phyloP scores from a whole-genome alignment of 805 yeast genomes.

The Yarrowia divulgata region DNA sequence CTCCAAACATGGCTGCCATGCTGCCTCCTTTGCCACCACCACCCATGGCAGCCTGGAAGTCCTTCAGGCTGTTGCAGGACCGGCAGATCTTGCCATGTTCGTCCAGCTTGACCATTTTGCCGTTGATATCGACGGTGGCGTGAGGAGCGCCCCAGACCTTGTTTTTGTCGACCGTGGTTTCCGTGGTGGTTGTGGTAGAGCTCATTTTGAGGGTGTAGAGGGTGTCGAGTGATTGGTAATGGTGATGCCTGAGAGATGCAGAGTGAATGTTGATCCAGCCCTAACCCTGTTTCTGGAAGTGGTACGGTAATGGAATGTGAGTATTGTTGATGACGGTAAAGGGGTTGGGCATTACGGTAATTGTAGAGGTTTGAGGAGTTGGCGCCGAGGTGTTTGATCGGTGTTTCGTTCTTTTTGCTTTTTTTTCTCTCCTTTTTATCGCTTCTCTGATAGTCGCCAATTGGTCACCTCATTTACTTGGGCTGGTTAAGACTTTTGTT shows the following conservation, averaged over 20 bases:
- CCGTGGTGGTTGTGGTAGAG: not conserved
- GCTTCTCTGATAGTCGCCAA: no score
- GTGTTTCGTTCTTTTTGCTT: no score
- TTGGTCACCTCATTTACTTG: no score
- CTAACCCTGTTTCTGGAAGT: not conserved
- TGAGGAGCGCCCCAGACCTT: conserved; percentile 38
- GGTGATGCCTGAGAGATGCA: not conserved
- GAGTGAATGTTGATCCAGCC: conserved; percentile 2
- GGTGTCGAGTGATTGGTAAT: not conserved
- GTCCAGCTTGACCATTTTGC: conserved; percentile 35
- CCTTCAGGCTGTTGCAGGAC: conserved; percentile 80
- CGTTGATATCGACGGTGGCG: conserved; percentile 34
- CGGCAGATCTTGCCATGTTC: conserved; percentile 65
- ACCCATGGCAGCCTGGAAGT: conserved; percentile 70
- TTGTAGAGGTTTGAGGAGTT: no score
- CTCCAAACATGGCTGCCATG: conserved; percentile 44
- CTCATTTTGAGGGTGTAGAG: conserved; percentile 6
- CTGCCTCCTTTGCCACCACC: conserved; percentile 43
- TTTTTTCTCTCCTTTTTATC: no score
- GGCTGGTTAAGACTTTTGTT: no score
- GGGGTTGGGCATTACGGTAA: no score
- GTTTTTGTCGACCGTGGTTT: conserved; percentile 10
- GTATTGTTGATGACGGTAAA: no score
- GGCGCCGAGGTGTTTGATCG: no score
- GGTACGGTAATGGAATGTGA: not conserved